Base-by-base conservation (phyloP, 129 eudicot genomes). In the Cynara cardunculus region DNA sequence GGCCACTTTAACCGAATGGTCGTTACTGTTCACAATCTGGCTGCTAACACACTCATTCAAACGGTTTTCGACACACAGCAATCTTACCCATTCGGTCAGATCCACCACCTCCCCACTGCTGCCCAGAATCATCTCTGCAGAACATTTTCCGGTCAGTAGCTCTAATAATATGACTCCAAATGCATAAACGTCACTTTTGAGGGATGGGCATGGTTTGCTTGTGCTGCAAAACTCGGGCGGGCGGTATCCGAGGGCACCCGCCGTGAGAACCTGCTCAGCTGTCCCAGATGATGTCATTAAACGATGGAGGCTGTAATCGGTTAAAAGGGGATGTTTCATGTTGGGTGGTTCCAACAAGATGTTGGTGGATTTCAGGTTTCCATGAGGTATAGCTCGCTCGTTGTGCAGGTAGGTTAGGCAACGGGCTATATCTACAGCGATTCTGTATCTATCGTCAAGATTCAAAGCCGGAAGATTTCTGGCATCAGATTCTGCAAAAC, bases 261-360 rank as follows among this genome's bases (percentile, higher is more conserved):
- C 94, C 69, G 88, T 88, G 35, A 91, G 88, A 19, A 91, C 94
- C 84, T 94, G 98, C 80, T 91, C 94, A 12, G 97, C 83, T 39
- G 92, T 93, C 46, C 98, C 98, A 5, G 91, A 85, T 71, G 97
- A 84, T 70, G 93, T 91, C 87, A 94, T 81, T 19, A 91, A 71
- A n/a, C 98, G 90, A 78, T 94, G 98, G 77, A 94, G 98, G 64
- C 93, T 87, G 84, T 94, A 91, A 79, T 94, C 97, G 8, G 91
- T 89, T 44, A 94, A 41, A 53, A 91, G 85, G 2, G 86, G 88
- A 71, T 82, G 85, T 41, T 77, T 83, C 85, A 77, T 78, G 82
- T 69, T 69, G 10, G 90, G 88, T 37, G 86, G 84, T 79, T 93
- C 84, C 35, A 93, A 81, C 80, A 93, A 75, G 71, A 93, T 85